phyloP scores from a whole-genome alignment of 1,284 basidiomycete genomes.

The Trametes pubescens region DNA sequence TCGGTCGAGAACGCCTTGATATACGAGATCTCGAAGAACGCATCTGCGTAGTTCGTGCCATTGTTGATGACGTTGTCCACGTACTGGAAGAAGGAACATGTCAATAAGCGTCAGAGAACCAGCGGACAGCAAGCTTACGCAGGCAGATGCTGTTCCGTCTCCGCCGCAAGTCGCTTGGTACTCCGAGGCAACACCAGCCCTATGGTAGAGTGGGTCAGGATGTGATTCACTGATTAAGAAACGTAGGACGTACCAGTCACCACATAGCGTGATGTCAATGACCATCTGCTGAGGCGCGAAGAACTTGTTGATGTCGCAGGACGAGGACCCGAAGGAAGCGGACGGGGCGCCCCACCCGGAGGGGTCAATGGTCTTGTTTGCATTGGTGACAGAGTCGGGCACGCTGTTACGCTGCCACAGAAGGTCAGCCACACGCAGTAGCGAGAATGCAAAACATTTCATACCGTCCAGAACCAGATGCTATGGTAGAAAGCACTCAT shows the following conservation, averaged over 20 bases:
- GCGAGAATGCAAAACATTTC: conserved; percentile 28
- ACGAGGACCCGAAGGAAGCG: conserved; percentile 56
- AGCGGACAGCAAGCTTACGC: conserved; percentile 27
- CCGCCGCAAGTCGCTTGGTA: conserved; percentile 51
- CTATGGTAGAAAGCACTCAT: conserved; percentile 39
- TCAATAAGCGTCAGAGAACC: neutral
- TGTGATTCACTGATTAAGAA: neutral
- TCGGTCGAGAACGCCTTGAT: conserved; percentile 52
- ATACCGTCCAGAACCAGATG: conserved; percentile 74
- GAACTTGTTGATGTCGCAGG: conserved; percentile 56
- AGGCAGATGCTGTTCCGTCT: conserved; percentile 36
- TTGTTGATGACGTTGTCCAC: conserved; percentile 62
- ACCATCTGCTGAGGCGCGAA: conserved; percentile 63
- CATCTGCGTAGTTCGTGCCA: conserved; percentile 56
- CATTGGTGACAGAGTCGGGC: conserved; percentile 35
- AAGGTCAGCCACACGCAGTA: neutral
- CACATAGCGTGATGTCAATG: conserved; percentile 65
- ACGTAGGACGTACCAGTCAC: conserved; percentile 50
- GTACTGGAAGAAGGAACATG: conserved; percentile 43
- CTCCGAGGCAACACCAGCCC: conserved; percentile 53
- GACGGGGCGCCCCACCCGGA: conserved; percentile 65
- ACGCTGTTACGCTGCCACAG: conserved; percentile 50
- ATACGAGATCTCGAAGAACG: conserved; percentile 61
- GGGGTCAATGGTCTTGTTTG: conserved; percentile 53
- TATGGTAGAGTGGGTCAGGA: conserved; percentile 27